These are phyloP conservation scores for Bacterosira constricta DNA, from an alignment of 108 stramenopile genomes.

Conservation along the genomic window DNA sequence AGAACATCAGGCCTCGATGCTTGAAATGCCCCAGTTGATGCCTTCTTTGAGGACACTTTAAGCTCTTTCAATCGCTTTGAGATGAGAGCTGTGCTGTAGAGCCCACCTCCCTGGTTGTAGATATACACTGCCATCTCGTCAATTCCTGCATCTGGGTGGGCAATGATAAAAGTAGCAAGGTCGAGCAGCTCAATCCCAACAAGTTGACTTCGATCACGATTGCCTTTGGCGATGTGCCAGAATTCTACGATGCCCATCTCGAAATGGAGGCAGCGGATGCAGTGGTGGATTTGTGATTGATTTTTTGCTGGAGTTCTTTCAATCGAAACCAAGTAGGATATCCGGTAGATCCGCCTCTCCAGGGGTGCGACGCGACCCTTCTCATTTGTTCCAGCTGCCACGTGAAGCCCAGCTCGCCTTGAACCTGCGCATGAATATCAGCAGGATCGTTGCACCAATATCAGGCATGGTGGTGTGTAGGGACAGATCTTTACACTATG, in stretches of 20 bases:
- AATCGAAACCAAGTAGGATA: constrained; percentile 7
- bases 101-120: constrained; percentile 22
- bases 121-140: constrained; percentile 7
- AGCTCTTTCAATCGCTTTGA: constrained; percentile 6
- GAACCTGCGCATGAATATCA: not conserved
- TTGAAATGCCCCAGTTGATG: constrained; percentile 24
- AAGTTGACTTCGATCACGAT: not conserved
- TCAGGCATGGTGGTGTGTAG: no score
- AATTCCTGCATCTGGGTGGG: not conserved
- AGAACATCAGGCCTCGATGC: not conserved
- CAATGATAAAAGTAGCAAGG: not conserved
- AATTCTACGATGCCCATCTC: not conserved
- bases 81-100: not conserved
- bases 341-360: constrained; percentile 1
- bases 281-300: not conserved
- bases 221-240: not conserved
- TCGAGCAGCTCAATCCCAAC: constrained; percentile 2
- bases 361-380: not conserved
- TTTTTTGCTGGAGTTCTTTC: not conserved
- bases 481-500: no score
- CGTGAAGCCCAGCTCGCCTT: not conserved
- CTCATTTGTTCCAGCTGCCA: not conserved
- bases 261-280: not conserved
- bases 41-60: not conserved
- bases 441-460: no score